Conservation (phyloP, 768 basidiomycete species). For the Mycena epipterygia region DNA sequence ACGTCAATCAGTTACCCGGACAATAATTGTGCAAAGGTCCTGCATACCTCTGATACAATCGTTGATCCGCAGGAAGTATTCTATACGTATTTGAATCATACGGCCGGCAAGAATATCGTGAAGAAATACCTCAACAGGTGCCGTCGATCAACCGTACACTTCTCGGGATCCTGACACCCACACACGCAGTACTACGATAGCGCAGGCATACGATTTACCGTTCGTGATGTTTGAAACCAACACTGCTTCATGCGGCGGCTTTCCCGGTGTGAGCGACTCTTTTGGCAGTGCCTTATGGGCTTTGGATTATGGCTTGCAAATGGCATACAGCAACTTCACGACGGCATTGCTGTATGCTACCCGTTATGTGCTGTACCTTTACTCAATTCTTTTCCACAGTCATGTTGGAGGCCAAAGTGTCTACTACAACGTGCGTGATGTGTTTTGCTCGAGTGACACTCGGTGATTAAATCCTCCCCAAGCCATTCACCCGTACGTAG, state of each 20-base stretch:
- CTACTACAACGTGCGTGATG: slow-evolving; percentile 45
- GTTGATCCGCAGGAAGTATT: slow-evolving; percentile 64
- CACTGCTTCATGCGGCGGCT: slow-evolving; percentile 78
- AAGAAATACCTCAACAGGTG: slow-evolving; percentile 57
- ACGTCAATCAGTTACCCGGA: slow-evolving; percentile 61
- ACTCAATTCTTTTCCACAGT: not conserved
- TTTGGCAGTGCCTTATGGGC: slow-evolving; percentile 78
- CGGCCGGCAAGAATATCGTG: slow-evolving; percentile 62
- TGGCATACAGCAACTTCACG: slow-evolving; percentile 47
- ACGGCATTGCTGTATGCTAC: not conserved
- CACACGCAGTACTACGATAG: slow-evolving; percentile 56
- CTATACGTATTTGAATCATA: slow-evolving; percentile 73
- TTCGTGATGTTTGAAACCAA: slow-evolving; percentile 70
- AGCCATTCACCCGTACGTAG: slow-evolving; percentile 52
- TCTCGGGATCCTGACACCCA: not conserved
- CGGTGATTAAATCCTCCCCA: slow-evolving; percentile 29
- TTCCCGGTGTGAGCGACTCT: slow-evolving; percentile 71
- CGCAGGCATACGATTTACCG: slow-evolving; percentile 58
- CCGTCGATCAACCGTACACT: not conserved
- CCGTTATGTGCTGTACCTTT: not conserved
- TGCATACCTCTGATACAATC: slow-evolving; percentile 36
- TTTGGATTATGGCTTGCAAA: slow-evolving; percentile 64
- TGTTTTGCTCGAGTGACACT: slow-evolving; percentile 28
- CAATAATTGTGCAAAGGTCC: slow-evolving; percentile 73
- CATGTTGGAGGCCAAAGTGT: slow-evolving; percentile 40